A percentile compares a stretch with the other conserved stretches of the same genome.
These are phyloP conservation scores for Lonicera japonica DNA, from an alignment of 129 eudicot species.

Conservation along the genomic window DNA sequence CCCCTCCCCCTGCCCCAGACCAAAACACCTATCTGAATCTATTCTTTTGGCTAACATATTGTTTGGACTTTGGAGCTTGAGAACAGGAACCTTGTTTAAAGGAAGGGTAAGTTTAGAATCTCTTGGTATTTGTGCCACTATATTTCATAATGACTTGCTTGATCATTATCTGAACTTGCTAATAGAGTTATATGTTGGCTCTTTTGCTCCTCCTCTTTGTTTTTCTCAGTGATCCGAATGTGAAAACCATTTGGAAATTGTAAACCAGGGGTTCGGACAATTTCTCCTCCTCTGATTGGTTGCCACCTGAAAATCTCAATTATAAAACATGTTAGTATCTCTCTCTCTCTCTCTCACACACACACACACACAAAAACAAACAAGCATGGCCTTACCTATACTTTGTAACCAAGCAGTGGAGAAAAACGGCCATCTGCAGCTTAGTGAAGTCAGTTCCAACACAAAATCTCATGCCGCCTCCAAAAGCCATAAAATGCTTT, in stretches of 20 bases:
- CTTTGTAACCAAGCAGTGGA: slow-evolving; percentile 9
- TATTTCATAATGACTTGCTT: neutral
- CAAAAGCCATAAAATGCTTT: slow-evolving; percentile 92
- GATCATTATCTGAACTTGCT: slow-evolving; percentile 7
- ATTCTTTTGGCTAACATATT: slow-evolving; percentile 13
- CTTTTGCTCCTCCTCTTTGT: slow-evolving; percentile 20
- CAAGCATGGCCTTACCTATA: neutral
- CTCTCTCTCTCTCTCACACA: slow-evolving; percentile 9
- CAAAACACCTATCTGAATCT: slow-evolving; percentile 5
- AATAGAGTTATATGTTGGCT: slow-evolving; percentile 13
- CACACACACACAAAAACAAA: neutral
- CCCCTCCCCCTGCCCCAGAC: slow-evolving; percentile 11
- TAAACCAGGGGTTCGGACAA: slow-evolving; percentile 84
- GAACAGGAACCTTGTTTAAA: slow-evolving; percentile 14
- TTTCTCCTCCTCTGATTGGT: slow-evolving; percentile 69
- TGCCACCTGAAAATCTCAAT: slow-evolving; percentile 43
- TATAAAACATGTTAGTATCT: slow-evolving; percentile 11
- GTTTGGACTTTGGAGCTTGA: too few species aligned
- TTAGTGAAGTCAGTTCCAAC: slow-evolving; percentile 93
- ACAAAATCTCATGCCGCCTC: slow-evolving; percentile 98
- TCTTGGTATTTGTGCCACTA: slow-evolving; percentile 13
- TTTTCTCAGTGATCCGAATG: slow-evolving; percentile 43
- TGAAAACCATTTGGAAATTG: slow-evolving; percentile 82
- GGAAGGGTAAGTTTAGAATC: slow-evolving; percentile 3
- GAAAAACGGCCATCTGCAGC: slow-evolving; percentile 89